A percentile compares a stretch with the other conserved stretches of the same genome.
These are phyloP conservation scores for Sporothrix globosa DNA, from an alignment of 2,329 filamentous ascomycete genomes.

Conservation along the genomic window DNA sequence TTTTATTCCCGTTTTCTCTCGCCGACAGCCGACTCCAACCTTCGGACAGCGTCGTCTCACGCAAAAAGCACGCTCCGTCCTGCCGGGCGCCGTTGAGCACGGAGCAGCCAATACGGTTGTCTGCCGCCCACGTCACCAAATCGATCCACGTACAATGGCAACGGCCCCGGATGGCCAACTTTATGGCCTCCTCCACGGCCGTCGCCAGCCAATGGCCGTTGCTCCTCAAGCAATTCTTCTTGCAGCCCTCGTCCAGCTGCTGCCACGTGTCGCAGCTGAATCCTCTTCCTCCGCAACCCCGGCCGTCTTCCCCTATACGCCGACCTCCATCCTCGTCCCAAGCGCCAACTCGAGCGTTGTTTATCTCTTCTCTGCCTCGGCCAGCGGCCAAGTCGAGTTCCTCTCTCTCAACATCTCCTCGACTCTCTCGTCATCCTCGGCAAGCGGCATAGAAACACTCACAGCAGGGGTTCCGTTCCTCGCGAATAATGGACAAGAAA, in stretches of 20 bases:
- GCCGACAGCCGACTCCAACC: not conserved
- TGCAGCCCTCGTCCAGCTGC: slow-evolving; percentile 27
- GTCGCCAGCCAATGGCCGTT: not conserved
- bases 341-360: slow-evolving; percentile 52
- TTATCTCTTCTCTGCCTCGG: slow-evolving; percentile 69
- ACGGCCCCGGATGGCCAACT: slow-evolving; percentile 25
- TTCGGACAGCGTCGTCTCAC: not conserved
- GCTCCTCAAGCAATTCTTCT: slow-evolving; percentile 13
- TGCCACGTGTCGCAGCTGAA: slow-evolving; percentile 23
- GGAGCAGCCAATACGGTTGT: slow-evolving; percentile 7
- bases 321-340: slow-evolving; percentile 70
- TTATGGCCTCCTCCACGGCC: slow-evolving; percentile 17
- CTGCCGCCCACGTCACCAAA: slow-evolving; percentile 7
- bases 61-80: not conserved
- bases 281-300: slow-evolving; percentile 41
- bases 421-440: slow-evolving; percentile 53
- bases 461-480: slow-evolving; percentile 67
- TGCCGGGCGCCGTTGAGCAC: slow-evolving; percentile 22
- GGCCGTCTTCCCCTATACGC: slow-evolving; percentile 70
- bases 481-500: slow-evolving; percentile 42
- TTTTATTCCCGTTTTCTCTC: not conserved
- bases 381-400: slow-evolving; percentile 53
- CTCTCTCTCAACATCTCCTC: slow-evolving; percentile 68
- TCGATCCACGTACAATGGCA: slow-evolving; percentile 19
- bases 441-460: slow-evolving; percentile 51